Percentiles rank a stretch among this genome's conserved stretches.
phyloP scores from a whole-genome alignment of 202 grass and related monocot genomes.

The Digitaria exilis region DNA sequence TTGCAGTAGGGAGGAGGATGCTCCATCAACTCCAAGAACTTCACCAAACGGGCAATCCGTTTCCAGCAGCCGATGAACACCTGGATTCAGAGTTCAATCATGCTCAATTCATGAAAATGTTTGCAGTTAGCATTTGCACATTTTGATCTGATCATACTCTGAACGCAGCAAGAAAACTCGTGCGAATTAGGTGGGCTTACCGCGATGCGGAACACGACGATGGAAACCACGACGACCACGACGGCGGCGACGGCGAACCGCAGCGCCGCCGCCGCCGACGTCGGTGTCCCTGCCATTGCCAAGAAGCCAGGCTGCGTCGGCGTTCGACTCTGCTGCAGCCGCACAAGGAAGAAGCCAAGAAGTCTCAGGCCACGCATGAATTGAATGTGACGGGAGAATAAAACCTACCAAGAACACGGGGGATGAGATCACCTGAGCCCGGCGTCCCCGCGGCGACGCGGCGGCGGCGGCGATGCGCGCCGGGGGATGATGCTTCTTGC shows the following conservation, averaged over 20 bases:
- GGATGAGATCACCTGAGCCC: background rate
- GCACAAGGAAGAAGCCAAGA: background rate
- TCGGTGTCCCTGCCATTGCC: background rate
- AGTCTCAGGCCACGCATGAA: background rate
- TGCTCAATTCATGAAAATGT: background rate
- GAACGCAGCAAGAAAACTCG: background rate
- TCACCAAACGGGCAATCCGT: background rate
- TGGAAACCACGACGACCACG: background rate
- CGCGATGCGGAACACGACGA: conserved; percentile 12
- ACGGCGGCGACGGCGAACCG: conserved; percentile 9
- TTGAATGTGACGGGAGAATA: background rate
- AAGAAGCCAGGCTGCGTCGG: background rate
- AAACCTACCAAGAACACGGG: background rate
- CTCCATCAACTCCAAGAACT: conserved; percentile 14
- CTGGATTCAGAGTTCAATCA: background rate
- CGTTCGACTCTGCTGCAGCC: background rate
- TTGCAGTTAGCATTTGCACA: background rate
- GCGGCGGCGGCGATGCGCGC: background rate
- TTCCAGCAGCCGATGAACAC: background rate
- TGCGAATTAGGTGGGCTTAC: background rate
- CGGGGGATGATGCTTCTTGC: conserved; percentile 33
- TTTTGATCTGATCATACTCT: background rate
- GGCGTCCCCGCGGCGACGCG: background rate
- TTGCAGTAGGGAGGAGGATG: conserved; percentile 19
- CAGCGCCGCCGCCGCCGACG: background rate